phyloP scores from a whole-genome alignment of 306 rosid species.

The Cucumis melo region DNA sequence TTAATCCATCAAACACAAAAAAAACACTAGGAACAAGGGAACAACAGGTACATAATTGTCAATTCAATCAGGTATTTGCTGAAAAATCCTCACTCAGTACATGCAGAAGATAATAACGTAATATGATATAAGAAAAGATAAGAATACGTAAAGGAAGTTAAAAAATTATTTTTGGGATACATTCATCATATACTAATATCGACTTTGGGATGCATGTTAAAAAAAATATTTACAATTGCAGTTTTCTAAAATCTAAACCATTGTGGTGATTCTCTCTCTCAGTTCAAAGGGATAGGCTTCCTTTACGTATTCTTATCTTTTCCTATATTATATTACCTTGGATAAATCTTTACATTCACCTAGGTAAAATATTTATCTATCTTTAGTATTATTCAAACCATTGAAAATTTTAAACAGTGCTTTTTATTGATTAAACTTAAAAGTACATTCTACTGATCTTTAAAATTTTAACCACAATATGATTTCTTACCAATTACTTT shows the following conservation, averaged over 20 bases:
- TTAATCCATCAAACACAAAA: not conserved
- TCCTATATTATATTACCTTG: no score
- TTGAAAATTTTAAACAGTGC: not conserved
- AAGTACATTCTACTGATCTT: not conserved
- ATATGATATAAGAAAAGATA: not conserved
- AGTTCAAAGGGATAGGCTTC: no score
- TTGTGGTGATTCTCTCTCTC: no score
- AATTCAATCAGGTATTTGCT: not conserved
- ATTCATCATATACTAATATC: not conserved
- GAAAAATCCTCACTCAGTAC: not conserved
- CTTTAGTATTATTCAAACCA: not conserved
- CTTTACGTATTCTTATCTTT: no score
- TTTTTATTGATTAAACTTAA: not conserved
- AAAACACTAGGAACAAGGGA: not conserved
- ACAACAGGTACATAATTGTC: not conserved
- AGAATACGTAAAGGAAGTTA: not conserved
- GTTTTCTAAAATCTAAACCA: no score
- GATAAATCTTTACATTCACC: no score
- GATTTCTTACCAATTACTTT: not conserved
- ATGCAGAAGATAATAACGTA: not conserved
- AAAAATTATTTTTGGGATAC: not conserved
- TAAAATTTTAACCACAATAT: not conserved
- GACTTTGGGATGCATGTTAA: not conserved
- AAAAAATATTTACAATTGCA: not conserved
- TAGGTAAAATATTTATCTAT: not conserved